Percentiles rank a stretch among this genome's conserved stretches.
These are phyloP conservation scores for Solanum okadae DNA, from an alignment of 257 asterid species.

Conservation along the genomic window DNA sequence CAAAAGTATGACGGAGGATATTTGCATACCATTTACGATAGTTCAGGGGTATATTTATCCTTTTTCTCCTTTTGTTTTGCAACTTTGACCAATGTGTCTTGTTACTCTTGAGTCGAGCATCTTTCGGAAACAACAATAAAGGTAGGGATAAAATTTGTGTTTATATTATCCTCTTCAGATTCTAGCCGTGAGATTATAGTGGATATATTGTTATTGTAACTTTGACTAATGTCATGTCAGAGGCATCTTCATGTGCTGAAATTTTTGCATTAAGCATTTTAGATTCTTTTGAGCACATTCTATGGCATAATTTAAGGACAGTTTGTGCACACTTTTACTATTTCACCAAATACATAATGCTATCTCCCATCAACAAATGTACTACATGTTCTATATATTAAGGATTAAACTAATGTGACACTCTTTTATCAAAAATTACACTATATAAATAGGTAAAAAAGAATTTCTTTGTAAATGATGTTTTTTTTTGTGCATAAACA, in stretches of 20 bases:
- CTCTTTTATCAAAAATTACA: fast-evolving
- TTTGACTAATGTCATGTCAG: not conserved
- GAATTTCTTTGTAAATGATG: not conserved
- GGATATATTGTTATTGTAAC: not conserved
- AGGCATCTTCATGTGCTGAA: too few species aligned
- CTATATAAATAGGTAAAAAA: not conserved
- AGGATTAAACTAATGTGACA: not conserved
- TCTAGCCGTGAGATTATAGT: fast-evolving
- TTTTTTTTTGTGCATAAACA: not conserved
- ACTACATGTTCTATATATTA: not conserved
- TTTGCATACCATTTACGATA: too few species aligned
- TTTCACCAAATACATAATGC: not conserved
- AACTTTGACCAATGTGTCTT: not conserved
- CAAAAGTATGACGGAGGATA: too few species aligned
- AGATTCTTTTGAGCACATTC: not conserved
- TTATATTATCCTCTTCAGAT: fast-evolving
- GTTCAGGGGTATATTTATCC: too few species aligned
- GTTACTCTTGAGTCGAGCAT: not conserved
- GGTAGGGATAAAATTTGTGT: not conserved
- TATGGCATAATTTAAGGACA: not conserved
- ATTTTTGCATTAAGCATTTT: constrained; percentile 5
- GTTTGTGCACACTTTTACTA: not conserved
- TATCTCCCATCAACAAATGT: fast-evolving
- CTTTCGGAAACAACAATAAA: not conserved
- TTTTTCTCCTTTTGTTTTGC: not conserved